Percentiles rank a stretch among this genome's conserved stretches.
These are phyloP conservation scores for Nicotiana knightiana DNA, from an alignment of 257 asterid species.

Conservation along the genomic window DNA sequence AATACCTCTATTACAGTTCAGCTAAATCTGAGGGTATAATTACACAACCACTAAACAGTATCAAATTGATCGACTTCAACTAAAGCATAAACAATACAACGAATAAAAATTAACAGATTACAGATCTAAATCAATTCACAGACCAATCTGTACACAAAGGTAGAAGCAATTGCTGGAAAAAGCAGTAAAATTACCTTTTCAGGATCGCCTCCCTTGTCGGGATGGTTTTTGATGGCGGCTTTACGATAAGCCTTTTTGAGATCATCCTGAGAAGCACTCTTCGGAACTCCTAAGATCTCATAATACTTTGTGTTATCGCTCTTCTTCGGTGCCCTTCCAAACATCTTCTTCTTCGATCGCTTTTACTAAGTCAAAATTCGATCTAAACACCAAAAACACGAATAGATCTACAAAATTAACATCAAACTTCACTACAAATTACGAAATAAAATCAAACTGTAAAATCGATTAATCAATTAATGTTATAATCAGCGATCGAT, in stretches of 20 bases:
- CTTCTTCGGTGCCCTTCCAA: conserved; percentile 73
- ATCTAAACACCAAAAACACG: not conserved
- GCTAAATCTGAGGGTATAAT: not conserved
- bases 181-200: conserved; percentile 40
- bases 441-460: not conserved
- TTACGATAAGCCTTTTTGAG: conserved; percentile 81
- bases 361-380: not conserved
- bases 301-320: conserved; percentile 78
- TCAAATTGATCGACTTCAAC: not conserved
- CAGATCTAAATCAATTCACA: not conserved
- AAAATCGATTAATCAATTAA: not conserved
- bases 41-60: not conserved
- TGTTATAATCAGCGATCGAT: too few relatives aligned
- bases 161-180: not conserved
- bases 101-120: too few relatives aligned
- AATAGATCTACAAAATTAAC: not conserved
- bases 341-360: conserved; percentile 38
- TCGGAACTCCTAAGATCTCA: conserved; percentile 64
- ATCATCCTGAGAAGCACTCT: conserved; percentile 61
- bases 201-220: conserved; percentile 89
- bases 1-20: not conserved
- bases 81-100: not conserved
- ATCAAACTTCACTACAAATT: not conserved
- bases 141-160: not conserved
- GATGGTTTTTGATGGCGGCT: conserved; percentile 75